Evolutionary conservation across 352 stramenopile genomes (phyloP).

Genomic region (Pythium brachiatum): DNA sequence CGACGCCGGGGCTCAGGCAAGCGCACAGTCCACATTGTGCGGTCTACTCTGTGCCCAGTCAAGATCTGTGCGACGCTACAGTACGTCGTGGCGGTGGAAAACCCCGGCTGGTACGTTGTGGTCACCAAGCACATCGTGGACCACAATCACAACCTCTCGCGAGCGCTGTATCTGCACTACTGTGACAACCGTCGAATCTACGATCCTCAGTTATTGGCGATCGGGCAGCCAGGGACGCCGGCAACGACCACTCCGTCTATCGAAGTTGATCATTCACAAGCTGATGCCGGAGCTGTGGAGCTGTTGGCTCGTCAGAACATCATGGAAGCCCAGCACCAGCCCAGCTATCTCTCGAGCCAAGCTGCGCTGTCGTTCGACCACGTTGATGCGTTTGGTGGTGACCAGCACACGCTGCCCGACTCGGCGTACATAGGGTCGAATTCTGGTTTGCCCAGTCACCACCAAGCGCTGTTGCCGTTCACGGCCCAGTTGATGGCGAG

Average conservation of each 20-base stretch:
- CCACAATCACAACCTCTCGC: slow-evolving; percentile 81
- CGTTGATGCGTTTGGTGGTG: slow-evolving; percentile 6
- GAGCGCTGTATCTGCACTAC: slow-evolving; percentile 71
- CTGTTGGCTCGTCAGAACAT: neutral
- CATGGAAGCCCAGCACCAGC: neutral
- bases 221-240: slow-evolving; percentile 32
- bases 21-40: slow-evolving; percentile 54
- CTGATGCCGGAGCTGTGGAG: neutral
- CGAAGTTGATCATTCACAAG: neutral
- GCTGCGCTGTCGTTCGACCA: slow-evolving; percentile 9
- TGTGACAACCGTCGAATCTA: slow-evolving; percentile 79
- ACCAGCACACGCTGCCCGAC: slow-evolving; percentile 16
- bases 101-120: slow-evolving; percentile 56
- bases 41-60: slow-evolving; percentile 64
- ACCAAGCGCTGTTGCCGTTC: neutral
- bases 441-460: slow-evolving; percentile 4
- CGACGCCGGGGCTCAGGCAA: slow-evolving; percentile 64
- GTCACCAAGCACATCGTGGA: slow-evolving; percentile 74
- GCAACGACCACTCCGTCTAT: neutral
- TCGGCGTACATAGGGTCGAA: slow-evolving; percentile 12
- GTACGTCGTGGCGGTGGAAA: slow-evolving; percentile 19
- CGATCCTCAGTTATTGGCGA: slow-evolving; percentile 61
- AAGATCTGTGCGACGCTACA: slow-evolving; percentile 82
- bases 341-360: neutral
- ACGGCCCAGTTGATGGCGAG: slow-evolving; percentile 7